A percentile compares a stretch with the other conserved stretches of the same genome.
Evolutionary conservation across 2,329 filamentous ascomycete species (phyloP).

Genomic region (Trichoderma koningiopsis): DNA sequence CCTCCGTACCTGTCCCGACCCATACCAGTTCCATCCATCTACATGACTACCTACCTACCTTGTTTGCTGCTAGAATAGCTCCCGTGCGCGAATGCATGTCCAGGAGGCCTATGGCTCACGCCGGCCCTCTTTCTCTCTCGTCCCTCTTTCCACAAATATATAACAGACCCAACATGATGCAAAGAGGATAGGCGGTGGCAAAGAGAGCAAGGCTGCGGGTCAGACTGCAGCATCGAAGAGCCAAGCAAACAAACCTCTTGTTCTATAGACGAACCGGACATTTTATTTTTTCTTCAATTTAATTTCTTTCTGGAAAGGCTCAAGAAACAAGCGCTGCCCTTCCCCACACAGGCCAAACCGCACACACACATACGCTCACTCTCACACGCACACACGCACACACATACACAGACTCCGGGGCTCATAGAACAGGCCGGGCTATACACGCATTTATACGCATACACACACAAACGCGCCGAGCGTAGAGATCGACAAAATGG

Average conservation of each 20-base stretch:
- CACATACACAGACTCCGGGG: neutral
- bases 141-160: slow-evolving; percentile 24
- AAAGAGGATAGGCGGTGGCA: slow-evolving; percentile 26
- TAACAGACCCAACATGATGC: slow-evolving; percentile 18
- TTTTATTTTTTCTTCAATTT: neutral
- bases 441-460: neutral
- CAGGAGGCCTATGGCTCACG: slow-evolving; percentile 24
- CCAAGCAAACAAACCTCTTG: neutral
- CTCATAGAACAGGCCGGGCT: neutral
- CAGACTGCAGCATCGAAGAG: neutral
- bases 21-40: slow-evolving; percentile 12
- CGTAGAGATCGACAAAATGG: slow-evolving; percentile 47
- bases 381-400: neutral
- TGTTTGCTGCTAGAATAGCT: slow-evolving; percentile 19
- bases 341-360: neutral
- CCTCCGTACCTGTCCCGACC: slow-evolving; percentile 16
- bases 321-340: neutral
- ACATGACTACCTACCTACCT: slow-evolving; percentile 15
- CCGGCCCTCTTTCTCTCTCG: neutral
- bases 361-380: neutral
- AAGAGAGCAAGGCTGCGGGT: slow-evolving; percentile 18
- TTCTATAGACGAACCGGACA: slow-evolving; percentile 5
- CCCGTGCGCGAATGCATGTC: slow-evolving; percentile 14
- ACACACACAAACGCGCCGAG: neutral
- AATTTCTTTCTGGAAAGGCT: neutral